A percentile compares a stretch with the other conserved stretches of the same genome.
phyloP scores from a whole-genome alignment of 2,329 filamentous ascomycete species.

The Penicillium psychrosexuale region DNA sequence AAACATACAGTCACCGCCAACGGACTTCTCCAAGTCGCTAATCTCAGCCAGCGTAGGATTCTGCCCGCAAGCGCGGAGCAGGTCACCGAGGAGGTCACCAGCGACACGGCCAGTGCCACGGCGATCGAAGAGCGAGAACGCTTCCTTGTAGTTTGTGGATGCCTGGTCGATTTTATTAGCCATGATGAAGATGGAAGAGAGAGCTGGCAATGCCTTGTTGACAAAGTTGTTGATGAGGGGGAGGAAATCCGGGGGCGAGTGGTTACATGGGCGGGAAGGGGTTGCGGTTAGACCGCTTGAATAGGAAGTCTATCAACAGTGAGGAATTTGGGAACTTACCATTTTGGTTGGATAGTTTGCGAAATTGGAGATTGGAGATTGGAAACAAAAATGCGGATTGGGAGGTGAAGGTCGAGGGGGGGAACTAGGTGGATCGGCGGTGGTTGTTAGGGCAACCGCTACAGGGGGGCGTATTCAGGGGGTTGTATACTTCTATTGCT shows the following conservation, averaged over 20 bases:
- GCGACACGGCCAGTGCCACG: slow-evolving; percentile 91
- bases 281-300: not conserved
- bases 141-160: slow-evolving; percentile 99
- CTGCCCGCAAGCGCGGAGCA: slow-evolving; percentile 94
- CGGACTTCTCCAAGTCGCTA: slow-evolving; percentile 80
- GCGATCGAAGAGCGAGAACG: slow-evolving; percentile 99
- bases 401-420: slow-evolving; percentile 4
- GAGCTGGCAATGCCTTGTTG: not conserved
- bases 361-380: slow-evolving; percentile 6
- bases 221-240: slow-evolving; percentile 1
- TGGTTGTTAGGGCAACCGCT: slow-evolving; percentile 26
- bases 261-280: slow-evolving; percentile 7
- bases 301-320: slow-evolving; percentile 5
- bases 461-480: not conserved
- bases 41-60: slow-evolving; percentile 96
- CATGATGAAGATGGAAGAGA: slow-evolving; percentile 12
- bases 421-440: slow-evolving; percentile 14
- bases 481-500: not conserved
- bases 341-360: slow-evolving; percentile 1
- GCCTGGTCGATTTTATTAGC: slow-evolving; percentile 50
- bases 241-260: not conserved
- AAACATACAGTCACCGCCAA: slow-evolving; percentile 82
- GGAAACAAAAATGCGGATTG: slow-evolving; percentile 6
- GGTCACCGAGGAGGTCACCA: slow-evolving; percentile 81
- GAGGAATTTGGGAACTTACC: slow-evolving; percentile 4